Percentiles rank a stretch among this genome's conserved stretches.
These are phyloP conservation scores for Apophysomyces trapeziformis DNA, from an alignment of 371 early-diverging fungal genomes.

Conservation along the genomic window DNA sequence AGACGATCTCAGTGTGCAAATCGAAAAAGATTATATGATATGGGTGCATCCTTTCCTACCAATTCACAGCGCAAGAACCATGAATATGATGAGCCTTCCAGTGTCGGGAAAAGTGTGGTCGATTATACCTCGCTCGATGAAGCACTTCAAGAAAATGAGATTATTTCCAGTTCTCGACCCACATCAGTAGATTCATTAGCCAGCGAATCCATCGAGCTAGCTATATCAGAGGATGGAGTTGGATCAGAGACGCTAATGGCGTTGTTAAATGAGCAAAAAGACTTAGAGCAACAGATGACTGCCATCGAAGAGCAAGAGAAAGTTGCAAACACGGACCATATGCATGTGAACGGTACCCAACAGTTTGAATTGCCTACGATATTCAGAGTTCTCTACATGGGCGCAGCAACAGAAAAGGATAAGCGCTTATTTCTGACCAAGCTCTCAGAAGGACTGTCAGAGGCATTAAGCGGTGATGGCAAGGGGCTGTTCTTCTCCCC, in stretches of 20 bases:
- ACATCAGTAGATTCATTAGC: slow-evolving; percentile 11
- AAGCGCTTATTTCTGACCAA: slow-evolving; percentile 40
- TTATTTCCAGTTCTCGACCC: slow-evolving; percentile 8
- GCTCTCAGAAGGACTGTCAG: slow-evolving; percentile 36
- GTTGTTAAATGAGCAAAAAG: slow-evolving; percentile 17
- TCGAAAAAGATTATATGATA: background rate
- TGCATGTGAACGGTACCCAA: background rate
- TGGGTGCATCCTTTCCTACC: slow-evolving; percentile 7
- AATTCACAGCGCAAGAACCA: slow-evolving; percentile 12
- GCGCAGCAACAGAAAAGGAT: slow-evolving; percentile 33
- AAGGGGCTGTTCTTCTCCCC: slow-evolving; percentile 16
- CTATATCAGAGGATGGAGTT: slow-evolving; percentile 1
- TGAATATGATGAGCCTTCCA: background rate
- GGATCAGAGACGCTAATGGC: slow-evolving; percentile 28
- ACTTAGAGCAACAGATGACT: slow-evolving; percentile 31
- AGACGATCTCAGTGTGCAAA: background rate
- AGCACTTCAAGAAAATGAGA: slow-evolving; percentile 7
- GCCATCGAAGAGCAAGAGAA: slow-evolving; percentile 29
- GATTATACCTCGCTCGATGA: slow-evolving; percentile 1
- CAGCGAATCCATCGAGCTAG: slow-evolving; percentile 10
- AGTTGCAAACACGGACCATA: background rate
- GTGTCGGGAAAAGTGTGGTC: background rate
- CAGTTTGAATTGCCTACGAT: slow-evolving; percentile 30
- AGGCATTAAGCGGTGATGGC: slow-evolving; percentile 17
- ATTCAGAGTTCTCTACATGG: slow-evolving; percentile 47